Percentiles rank a stretch among this genome's conserved stretches.
Conservation (phyloP, 2,329 filamentous ascomycete genomes). For the Pseudovirgaria hyperparasitica region DNA sequence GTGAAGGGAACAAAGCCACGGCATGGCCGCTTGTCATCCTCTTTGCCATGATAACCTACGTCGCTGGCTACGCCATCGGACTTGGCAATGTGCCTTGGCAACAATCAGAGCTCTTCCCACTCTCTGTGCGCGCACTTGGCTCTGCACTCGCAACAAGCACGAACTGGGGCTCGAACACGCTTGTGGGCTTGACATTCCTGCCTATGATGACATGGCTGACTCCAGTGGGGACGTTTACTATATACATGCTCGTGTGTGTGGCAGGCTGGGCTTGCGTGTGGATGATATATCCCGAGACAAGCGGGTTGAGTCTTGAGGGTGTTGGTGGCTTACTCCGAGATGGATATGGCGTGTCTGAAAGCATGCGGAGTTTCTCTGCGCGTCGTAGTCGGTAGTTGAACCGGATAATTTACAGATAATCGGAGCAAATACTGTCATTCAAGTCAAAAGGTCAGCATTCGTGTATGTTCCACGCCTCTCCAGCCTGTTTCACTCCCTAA, state of each 20-base stretch:
- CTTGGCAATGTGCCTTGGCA: slow-evolving; percentile 94
- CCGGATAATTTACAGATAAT: too few species aligned
- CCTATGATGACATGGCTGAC: slow-evolving; percentile 70
- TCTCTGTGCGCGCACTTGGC: slow-evolving; percentile 59
- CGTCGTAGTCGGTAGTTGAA: too few species aligned
- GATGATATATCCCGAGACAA: slow-evolving; percentile 75
- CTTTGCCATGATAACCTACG: slow-evolving; percentile 66
- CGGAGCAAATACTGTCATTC: too few species aligned
- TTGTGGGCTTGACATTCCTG: slow-evolving; percentile 76
- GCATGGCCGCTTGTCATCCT: slow-evolving; percentile 44
- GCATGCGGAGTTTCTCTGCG: too few species aligned
- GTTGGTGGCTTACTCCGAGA: slow-evolving; percentile 57
- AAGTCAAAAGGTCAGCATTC: too few species aligned
- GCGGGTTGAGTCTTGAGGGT: slow-evolving; percentile 69
- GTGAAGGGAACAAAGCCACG: slow-evolving; percentile 1
- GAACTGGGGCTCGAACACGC: slow-evolving; percentile 79
- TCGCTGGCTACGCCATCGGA: slow-evolving; percentile 73
- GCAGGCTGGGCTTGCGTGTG: slow-evolving; percentile 57
- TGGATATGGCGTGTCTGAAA: slow-evolving; percentile 51
- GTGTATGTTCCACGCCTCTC: too few species aligned
- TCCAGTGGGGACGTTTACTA: slow-evolving; percentile 63
- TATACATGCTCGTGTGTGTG: slow-evolving; percentile 64
- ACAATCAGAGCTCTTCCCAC: slow-evolving; percentile 79
- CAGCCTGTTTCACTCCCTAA: too few species aligned
- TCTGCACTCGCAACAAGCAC: slow-evolving; percentile 65